Base-by-base conservation (phyloP, 257 asterid species). In the Salvia rosmarinus region DNA sequence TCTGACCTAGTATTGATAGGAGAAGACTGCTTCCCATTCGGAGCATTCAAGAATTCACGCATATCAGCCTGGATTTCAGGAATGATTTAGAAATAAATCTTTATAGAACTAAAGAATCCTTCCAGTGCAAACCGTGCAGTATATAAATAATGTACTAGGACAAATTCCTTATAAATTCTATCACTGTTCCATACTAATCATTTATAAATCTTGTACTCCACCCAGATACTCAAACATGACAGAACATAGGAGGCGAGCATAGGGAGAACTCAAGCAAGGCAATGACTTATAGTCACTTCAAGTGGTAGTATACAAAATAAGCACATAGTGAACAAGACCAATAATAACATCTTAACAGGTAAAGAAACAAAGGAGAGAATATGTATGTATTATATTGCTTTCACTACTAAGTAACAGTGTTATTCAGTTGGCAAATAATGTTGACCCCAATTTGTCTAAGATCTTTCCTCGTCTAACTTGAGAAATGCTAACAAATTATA, bases 21-120 rank as follows among this genome's bases (percentile, higher is more conserved):
- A 78, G 76, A 71, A 74, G 96, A 80, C 55, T 79, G 95, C 78
- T 88, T 98, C 35, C 95, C 91, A 62, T 88, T 94, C 67, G 93
- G 98, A 65, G 96, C 98, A 79, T 91, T 95, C 77, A 91, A 79
- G 79, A 89, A 91, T 65, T 88, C 96, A 42, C 96, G 96, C 99
- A 95, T 95, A 66, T 95, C 98, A 50, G 72, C 93, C 99, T 95
- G 86, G 52, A 70, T 42, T 94, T 59, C 21, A 75, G 37, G 49
- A 64, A 58, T 16, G 46, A 35, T 19, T 65, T 59, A 79, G 80
- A 60, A 42, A 62, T 12, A 40, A 21, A 98, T 98, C 91, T 85
- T 73, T 1, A 70, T 51, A 66, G 12, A 82, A 64, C 39, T 28
- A 62, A 16, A 16, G 75, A 55, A 42, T 64, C 62, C 70, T 21